Percentiles rank a stretch among this genome's conserved stretches.
Evolutionary conservation across 1,284 basidiomycete species (phyloP).

Genomic region (Ceratobasidium sp.): DNA sequence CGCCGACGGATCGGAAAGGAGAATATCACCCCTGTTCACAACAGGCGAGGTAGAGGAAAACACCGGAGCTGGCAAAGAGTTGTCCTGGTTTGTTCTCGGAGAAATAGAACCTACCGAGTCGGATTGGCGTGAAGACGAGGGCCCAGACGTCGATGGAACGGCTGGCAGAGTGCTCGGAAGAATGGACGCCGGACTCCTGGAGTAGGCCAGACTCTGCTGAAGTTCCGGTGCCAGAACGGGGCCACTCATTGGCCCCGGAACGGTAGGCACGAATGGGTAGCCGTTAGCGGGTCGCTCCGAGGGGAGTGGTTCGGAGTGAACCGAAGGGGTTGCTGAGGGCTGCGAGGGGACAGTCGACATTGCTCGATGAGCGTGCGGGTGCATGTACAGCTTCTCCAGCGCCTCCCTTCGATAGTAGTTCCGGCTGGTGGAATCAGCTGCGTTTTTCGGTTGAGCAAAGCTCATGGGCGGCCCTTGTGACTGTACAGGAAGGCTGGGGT

Average conservation of each 20-base stretch:
- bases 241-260: conserved; percentile 25
- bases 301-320: neutral
- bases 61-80: conserved; percentile 22
- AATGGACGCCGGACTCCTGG: conserved; percentile 26
- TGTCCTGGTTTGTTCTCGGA: conserved; percentile 19
- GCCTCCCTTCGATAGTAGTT: conserved; percentile 16
- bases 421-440: neutral
- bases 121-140: conserved; percentile 29
- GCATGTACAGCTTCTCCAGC: conserved; percentile 31
- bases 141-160: conserved; percentile 33
- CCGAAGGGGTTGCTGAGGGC: conserved; percentile 5
- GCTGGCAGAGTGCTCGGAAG: conserved; percentile 29
- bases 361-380: conserved; percentile 29
- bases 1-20: conserved; percentile 10
- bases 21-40: conserved; percentile 9
- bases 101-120: conserved; percentile 28
- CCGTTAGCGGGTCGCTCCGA: conserved; percentile 6
- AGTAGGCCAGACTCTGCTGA: conserved; percentile 34
- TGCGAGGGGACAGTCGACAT: conserved; percentile 29
- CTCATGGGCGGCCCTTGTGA: neutral
- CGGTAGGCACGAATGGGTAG: conserved; percentile 30
- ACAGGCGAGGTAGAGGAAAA: conserved; percentile 33
- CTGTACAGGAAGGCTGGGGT: neutral
- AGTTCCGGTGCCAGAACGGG: conserved; percentile 28
- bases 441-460: neutral